phyloP scores from a whole-genome alignment of 2,329 filamentous ascomycete species.

The Aspergillus hiratsukae region DNA sequence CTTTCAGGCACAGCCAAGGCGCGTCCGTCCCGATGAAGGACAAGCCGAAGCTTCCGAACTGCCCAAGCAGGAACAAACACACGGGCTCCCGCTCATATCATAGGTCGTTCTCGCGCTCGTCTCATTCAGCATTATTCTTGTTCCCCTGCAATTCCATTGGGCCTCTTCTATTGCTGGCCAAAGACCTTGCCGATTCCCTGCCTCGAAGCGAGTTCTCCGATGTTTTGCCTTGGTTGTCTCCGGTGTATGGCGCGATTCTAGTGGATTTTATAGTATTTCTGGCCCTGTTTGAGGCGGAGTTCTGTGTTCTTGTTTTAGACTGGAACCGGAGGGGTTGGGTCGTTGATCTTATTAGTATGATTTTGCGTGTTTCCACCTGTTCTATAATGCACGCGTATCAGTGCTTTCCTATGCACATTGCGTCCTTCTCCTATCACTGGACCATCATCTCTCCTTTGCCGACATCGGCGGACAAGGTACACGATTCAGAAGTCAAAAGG shows the following conservation, averaged over 20 bases:
- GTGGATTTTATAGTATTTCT: background rate
- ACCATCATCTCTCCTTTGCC: background rate
- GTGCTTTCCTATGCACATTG: background rate
- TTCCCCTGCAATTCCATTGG: background rate
- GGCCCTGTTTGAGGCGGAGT: background rate
- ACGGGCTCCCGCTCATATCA: constrained; percentile 26
- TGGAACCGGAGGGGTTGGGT: background rate
- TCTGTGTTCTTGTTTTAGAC: background rate
- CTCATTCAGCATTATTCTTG: background rate
- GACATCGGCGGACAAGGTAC: background rate
- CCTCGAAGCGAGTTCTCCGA: background rate
- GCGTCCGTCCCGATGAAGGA: constrained; percentile 27
- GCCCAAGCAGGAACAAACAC: constrained; percentile 24
- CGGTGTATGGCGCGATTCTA: background rate
- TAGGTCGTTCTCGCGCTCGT: constrained; percentile 2
- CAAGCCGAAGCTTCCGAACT: constrained; percentile 21
- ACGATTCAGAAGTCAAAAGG: background rate
- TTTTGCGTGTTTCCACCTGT: background rate
- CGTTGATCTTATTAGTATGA: background rate
- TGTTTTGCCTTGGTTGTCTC: background rate
- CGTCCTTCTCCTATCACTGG: background rate
- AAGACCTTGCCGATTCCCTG: background rate
- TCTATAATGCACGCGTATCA: background rate
- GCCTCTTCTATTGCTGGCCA: background rate
- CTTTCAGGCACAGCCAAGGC: constrained; percentile 25